Evolutionary conservation across 2,329 filamentous ascomycete genomes (phyloP), one percentile per base, ranked within the genome.

Genomic region (Ophiocordyceps australis): DNA sequence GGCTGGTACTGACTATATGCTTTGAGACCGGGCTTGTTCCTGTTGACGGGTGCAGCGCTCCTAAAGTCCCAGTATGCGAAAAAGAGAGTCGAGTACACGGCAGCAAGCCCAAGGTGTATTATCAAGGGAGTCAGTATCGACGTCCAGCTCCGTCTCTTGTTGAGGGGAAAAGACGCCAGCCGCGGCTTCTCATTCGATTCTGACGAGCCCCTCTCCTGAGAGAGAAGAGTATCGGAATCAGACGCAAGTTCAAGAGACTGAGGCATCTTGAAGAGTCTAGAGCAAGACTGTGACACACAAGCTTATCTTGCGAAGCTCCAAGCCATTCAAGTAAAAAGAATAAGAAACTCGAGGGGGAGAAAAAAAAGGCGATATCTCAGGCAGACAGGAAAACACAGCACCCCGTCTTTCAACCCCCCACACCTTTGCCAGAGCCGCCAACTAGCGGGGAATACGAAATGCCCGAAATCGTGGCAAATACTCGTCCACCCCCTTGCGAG

Each of bases 11-110:
- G n/a, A 29, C 28, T 29, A 18, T 29, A 29, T 13, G 28, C 23
- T 17, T 18, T 14, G 4, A 29, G 20, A 9, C 24, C 28, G 12
- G 18, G 22, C 12, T 29, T 29, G 23, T 20, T 23, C 14, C 15
- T 23, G 10, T 17, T 14, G 7, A 12, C 5, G 18, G 17, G 11
- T 17, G 8, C 14, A 15, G 19, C 26, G 11, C 23, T 20, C 14
- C 19, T 12, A 17, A 22, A 22, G 20, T 26, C 24, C 28, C 23
- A 29, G 15, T 26, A 22, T 9, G 28, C 24, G 17, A 29, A 29
- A 11, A 29, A 29, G 5, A 26, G 11, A 9, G 28, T 29, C 15
- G 23, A 17, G 20, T 29, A 29, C 9, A 26, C 6, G 8, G 28
- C 24, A n/a, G 24, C 23, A 11, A 29, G 19, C 14, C 10, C 18